These are phyloP conservation scores for Stentor coeruleus DNA, from an alignment of 73 alveolate species.

Conservation along the genomic window DNA sequence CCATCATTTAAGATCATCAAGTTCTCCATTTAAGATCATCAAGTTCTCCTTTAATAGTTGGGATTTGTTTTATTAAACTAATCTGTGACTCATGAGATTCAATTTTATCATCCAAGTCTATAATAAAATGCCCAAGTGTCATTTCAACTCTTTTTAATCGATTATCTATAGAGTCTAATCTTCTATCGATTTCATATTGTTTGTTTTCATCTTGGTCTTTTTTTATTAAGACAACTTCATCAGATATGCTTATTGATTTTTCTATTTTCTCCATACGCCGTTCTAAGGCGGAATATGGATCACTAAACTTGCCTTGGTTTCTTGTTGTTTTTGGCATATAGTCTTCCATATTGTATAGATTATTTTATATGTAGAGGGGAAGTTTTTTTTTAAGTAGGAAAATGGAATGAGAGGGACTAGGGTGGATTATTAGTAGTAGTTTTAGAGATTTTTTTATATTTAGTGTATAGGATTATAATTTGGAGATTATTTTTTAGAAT, in stretches of 20 bases:
- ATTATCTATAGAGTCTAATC: constrained; percentile 3
- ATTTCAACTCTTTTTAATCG: background rate
- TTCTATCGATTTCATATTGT: background rate
- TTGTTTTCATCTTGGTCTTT: constrained; percentile 20
- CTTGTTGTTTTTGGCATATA: too few species aligned
- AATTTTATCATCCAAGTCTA: background rate
- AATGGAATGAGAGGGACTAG: too few species aligned
- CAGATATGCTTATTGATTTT: background rate
- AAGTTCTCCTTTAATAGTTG: background rate
- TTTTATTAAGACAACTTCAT: background rate
- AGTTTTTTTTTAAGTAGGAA: too few species aligned
- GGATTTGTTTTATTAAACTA: background rate
- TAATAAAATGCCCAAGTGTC: background rate
- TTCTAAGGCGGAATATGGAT: background rate
- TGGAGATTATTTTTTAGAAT: too few species aligned
- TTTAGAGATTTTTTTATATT: too few species aligned
- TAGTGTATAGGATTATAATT: too few species aligned
- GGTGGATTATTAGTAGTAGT: too few species aligned
- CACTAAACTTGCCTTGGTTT: too few species aligned
- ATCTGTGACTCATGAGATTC: background rate
- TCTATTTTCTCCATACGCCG: constrained; percentile 6
- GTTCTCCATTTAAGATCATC: constrained; percentile 4
- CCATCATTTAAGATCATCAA: too few species aligned
- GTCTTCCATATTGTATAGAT: too few species aligned
- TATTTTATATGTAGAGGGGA: too few species aligned